Evolutionary conservation across 331 rosid species (phyloP).

Genomic region (Rosa hybrid): DNA sequence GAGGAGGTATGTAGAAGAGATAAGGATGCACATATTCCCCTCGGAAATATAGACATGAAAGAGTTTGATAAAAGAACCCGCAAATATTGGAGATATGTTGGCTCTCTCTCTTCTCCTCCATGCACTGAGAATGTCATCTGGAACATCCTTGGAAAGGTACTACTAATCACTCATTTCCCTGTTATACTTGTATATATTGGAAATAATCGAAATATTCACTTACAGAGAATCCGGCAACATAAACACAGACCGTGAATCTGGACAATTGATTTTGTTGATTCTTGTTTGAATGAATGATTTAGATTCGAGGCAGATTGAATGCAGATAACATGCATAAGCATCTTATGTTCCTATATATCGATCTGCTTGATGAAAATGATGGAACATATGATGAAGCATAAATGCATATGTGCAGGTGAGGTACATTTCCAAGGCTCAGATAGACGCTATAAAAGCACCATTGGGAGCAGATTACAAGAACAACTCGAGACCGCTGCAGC

Average conservation of each 20-base stretch:
- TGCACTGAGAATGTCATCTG: constrained; percentile 70
- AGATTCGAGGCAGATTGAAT: neutral
- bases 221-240: neutral
- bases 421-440: constrained; percentile 60
- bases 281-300: neutral
- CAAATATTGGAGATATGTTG: constrained; percentile 65
- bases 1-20: constrained; percentile 28
- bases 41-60: constrained; percentile 40
- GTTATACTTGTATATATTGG: neutral
- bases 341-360: neutral
- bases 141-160: constrained; percentile 72
- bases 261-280: neutral
- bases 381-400: neutral
- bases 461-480: constrained; percentile 38
- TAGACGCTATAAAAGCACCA: constrained; percentile 59
- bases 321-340: neutral
- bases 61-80: constrained; percentile 34
- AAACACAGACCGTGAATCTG: neutral
- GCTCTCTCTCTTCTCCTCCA: constrained; percentile 88
- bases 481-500: constrained; percentile 75
- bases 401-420: constrained; percentile 47
- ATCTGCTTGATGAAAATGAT: neutral
- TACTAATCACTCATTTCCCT: neutral
- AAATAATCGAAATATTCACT: neutral
- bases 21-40: constrained; percentile 38